phyloP scores from a whole-genome alignment of 768 basidiomycete genomes.

The Naematelia encephala region DNA sequence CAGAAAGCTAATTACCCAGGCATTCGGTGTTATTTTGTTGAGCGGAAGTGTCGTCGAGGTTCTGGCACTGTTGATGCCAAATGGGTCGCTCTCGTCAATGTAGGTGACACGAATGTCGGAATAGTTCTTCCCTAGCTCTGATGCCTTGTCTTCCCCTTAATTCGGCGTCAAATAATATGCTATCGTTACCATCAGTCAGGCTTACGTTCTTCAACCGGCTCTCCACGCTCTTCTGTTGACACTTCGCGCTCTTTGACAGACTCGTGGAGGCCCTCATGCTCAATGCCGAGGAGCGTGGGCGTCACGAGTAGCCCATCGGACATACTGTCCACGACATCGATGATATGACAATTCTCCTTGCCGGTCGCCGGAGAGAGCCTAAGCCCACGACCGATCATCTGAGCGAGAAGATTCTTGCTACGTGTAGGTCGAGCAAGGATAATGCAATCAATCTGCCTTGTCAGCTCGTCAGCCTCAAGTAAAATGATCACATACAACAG shows the following conservation, averaged over 20 bases:
- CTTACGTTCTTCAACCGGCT: not conserved
- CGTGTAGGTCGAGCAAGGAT: conserved; percentile 82
- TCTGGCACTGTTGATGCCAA: conserved; percentile 13
- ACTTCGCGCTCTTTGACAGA: not conserved
- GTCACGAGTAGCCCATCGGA: conserved; percentile 67
- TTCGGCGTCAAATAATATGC: conserved; percentile 46
- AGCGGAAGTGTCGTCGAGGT: not conserved
- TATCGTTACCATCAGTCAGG: not conserved
- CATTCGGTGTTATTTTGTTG: not conserved
- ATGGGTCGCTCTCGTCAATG: conserved; percentile 40
- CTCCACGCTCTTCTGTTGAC: too few relatives aligned
- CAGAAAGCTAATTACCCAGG: not conserved
- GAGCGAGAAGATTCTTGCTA: conserved; percentile 81
- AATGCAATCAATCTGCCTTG: conserved; percentile 70
- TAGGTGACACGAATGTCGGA: conserved; percentile 52
- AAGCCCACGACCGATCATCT: conserved; percentile 96
- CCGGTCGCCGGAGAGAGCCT: conserved; percentile 73
- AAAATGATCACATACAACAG: conserved; percentile 55
- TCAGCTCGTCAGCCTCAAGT: not conserved
- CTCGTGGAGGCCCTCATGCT: conserved; percentile 52
- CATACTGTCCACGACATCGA: conserved; percentile 83
- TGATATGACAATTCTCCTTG: conserved; percentile 78
- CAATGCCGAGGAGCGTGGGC: conserved; percentile 78
- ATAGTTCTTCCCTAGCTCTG: conserved; percentile 42
- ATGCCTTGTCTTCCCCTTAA: conserved; percentile 25